Evolutionary conservation across 768 basidiomycete species (phyloP).

Genomic region (Hirschioporus abietinus): DNA sequence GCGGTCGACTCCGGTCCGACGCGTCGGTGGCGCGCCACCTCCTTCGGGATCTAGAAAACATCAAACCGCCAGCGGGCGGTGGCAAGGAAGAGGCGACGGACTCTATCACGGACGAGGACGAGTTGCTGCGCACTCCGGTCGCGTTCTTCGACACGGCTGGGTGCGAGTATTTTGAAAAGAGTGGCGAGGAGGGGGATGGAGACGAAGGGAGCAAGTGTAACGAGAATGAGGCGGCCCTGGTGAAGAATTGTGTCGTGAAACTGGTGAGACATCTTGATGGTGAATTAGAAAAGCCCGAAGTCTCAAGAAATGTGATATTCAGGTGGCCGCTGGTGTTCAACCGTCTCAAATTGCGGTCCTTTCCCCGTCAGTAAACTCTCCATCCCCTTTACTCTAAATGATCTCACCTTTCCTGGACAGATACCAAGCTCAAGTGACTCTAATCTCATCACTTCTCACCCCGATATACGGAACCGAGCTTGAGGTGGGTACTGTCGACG

Average conservation of each 20-base stretch:
- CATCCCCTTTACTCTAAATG: neutral
- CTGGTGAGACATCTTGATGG: constrained; percentile 44
- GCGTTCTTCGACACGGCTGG: constrained; percentile 95
- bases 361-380: constrained; percentile 54
- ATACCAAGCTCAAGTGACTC: constrained; percentile 91
- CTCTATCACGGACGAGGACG: constrained; percentile 45
- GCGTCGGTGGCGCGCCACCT: constrained; percentile 66
- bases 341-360: constrained; percentile 81
- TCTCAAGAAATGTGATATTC: neutral
- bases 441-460: constrained; percentile 72
- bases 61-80: constrained; percentile 22
- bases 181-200: constrained; percentile 53
- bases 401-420: constrained; percentile 27
- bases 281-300: neutral
- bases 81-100: constrained; percentile 42
- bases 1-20: constrained; percentile 63
- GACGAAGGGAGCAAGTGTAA: constrained; percentile 91
- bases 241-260: constrained; percentile 75
- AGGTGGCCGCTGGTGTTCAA: constrained; percentile 58
- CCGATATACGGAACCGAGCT: constrained; percentile 61
- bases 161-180: constrained; percentile 86
- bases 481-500: constrained; percentile 94
- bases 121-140: constrained; percentile 69
- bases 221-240: constrained; percentile 90
- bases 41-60: constrained; percentile 62